Base-by-base conservation (phyloP, 139 green algal genomes). In the Closterium sp. region DNA sequence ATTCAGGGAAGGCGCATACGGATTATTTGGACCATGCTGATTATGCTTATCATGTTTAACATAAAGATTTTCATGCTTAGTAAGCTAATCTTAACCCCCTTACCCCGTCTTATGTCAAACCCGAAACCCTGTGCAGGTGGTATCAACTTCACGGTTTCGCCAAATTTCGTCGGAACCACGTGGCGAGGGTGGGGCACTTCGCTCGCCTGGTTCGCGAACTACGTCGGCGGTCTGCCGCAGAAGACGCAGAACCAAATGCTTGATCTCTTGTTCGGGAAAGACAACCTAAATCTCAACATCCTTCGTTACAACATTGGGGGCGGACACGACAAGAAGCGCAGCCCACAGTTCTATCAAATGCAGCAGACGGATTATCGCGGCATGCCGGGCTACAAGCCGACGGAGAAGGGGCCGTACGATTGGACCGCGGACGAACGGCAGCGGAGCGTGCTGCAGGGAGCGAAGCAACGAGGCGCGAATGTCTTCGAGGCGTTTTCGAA, bases 401-500 rank as follows among this genome's bases (percentile, higher is more conserved):
- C 86, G 24, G 62, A 92, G 4, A 31, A 45, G 10, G 87, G 85
- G 24, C 4, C 28, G 13, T 95, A 88, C 50, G 93, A 95, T 79
- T 95, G 91, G 88, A 50, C 27, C 13, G 28, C 84, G 70, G 94
- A 94, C 31, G 87, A 32, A 27, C 70, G 62, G 19, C 94, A 95
- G 92, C 79, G 88, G 13, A 87, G 79, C 30, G 70, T 94, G 42
- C 50, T 95, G 73, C 90, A 94, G 31, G 92, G 86, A 31, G 94
- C 94, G 10, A 73, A 70, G 13, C 42, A 86, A 4, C 29, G 94
- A n/a, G 94, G 92, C 9, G 92, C 89, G 9, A 27, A 91, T 42
- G 17, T 89, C 24, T 93, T 95, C 50, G 92, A 95, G 42, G 94
- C 94, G 21, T 95, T 95, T 87, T 90, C 90, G 10, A 95, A 95